Evolutionary conservation across 441 rosid genomes (phyloP), one percentile per base, ranked within the genome.

Genomic region (Hypseocharis bilobata): DNA sequence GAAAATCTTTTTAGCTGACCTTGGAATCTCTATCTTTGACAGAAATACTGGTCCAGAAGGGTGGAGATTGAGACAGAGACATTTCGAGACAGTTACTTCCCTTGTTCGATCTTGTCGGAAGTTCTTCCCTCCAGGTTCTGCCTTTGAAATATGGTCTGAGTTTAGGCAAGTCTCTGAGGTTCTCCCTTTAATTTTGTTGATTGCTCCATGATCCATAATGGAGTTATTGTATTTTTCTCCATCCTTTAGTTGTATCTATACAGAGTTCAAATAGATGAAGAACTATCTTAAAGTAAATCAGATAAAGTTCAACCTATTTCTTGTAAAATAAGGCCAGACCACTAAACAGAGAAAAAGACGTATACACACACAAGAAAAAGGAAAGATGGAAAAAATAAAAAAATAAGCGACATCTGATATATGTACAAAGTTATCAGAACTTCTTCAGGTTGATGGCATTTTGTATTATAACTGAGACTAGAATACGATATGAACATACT

Each of bases 1-100:
- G 11, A n/a, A 54, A 26, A 45, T 11, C 66, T 61, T 59, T 11
- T 28, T 26, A 44, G 32, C 40, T 64, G 29, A 38, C 51, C 26
- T 72, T 67, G 23, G 30, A 28, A 63, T 64, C n/a, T 47, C 55
- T 42, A 38, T 40, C 19, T 62, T 34, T 57, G 72, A 47, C 80
- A 93, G 99, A 85, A 91, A 86, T 77, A 89, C 87, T 63, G 97
- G 99, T 62, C 99, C 99, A n/a, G 97, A 94, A 74, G 99, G 99
- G 60, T 89, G 97, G 96, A 83, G 94, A 75, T 77, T 94, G 84
- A 84, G 97, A 80, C 99, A 94, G 65, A 78, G 94, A 26, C 99
- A 94, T 76, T 94, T 94, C 77, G 89, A 80, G 83, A 76, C 95
- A 47, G 86, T 89, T 30, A 85, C 94, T 65, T 88, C 96, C 19